Evolutionary conservation across 495 filamentous ascomycete species (phyloP).

Genomic region (Aspergillus bridgeri): DNA sequence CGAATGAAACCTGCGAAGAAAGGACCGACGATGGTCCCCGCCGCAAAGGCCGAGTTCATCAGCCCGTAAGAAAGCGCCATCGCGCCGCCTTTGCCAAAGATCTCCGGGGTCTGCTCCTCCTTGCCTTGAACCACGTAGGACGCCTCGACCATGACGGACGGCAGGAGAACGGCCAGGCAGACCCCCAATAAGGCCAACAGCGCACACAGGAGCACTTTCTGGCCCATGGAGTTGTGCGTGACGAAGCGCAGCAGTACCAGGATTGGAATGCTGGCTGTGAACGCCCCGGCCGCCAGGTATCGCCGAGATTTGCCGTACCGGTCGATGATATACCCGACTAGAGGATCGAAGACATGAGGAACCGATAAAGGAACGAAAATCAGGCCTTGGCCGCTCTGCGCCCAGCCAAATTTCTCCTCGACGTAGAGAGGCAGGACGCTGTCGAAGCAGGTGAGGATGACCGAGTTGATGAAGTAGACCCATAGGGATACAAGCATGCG

Average conservation of each 20-base stretch:
- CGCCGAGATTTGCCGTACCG: conserved; percentile 58
- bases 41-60: conserved; percentile 52
- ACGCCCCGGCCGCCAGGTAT: conserved; percentile 58
- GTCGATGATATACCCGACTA: conserved; percentile 62
- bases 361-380: conserved; percentile 69
- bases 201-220: conserved; percentile 68
- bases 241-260: conserved; percentile 67
- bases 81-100: conserved; percentile 48
- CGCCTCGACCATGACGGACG: conserved; percentile 68
- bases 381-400: conserved; percentile 67
- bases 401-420: conserved; percentile 61
- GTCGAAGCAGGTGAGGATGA: conserved; percentile 50
- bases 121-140: conserved; percentile 58
- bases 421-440: conserved; percentile 65
- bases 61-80: conserved; percentile 57
- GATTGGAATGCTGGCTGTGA: conserved; percentile 56
- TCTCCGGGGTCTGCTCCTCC: conserved; percentile 50
- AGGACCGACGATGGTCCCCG: conserved; percentile 56
- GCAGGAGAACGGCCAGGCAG: conserved; percentile 52
- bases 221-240: conserved; percentile 50
- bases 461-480: conserved; percentile 50
- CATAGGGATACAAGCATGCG: conserved; percentile 56
- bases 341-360: conserved; percentile 61
- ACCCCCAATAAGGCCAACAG: conserved; percentile 63
- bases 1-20: conserved; percentile 58